These are phyloP conservation scores for Pelargonium nanum DNA, from an alignment of 345 rosid genomes.

Conservation along the genomic window DNA sequence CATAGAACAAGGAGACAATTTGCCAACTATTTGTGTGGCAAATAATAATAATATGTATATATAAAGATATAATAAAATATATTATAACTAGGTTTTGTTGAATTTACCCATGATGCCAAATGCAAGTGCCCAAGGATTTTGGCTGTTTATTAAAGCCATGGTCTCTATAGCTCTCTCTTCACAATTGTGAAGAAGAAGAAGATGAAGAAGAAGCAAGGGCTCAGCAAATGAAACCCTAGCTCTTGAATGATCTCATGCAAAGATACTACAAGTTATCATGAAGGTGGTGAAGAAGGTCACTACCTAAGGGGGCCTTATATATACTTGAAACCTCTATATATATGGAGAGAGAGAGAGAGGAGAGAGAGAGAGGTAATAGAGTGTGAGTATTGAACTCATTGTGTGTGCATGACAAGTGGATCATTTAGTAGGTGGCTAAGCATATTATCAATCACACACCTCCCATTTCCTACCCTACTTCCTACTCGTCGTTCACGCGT, in stretches of 20 bases:
- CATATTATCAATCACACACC: slow-evolving; percentile 29
- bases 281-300: slow-evolving; percentile 14
- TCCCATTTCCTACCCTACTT: slow-evolving; percentile 4
- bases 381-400: slow-evolving; percentile 37
- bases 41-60: neutral
- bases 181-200: neutral
- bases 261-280: no score
- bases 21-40: neutral
- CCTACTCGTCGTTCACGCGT: slow-evolving; percentile 17
- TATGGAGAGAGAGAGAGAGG: slow-evolving; percentile 9
- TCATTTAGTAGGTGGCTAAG: slow-evolving; percentile 42
- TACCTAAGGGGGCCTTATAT: no score
- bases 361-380: slow-evolving; percentile 6
- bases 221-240: slow-evolving; percentile 22
- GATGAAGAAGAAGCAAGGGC: slow-evolving; percentile 11
- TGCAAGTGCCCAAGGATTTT: slow-evolving; percentile 26
- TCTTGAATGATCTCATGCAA: neutral
- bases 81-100: no score
- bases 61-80: neutral
- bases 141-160: slow-evolving; percentile 29
- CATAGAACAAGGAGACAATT: neutral
- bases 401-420: slow-evolving; percentile 70
- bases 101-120: slow-evolving; percentile 70
- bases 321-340: slow-evolving; percentile 26
- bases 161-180: neutral